Percentiles rank a stretch among this genome's conserved stretches.
Conservation (phyloP, 805 yeast species). For the Ogataea nonfermentans region DNA sequence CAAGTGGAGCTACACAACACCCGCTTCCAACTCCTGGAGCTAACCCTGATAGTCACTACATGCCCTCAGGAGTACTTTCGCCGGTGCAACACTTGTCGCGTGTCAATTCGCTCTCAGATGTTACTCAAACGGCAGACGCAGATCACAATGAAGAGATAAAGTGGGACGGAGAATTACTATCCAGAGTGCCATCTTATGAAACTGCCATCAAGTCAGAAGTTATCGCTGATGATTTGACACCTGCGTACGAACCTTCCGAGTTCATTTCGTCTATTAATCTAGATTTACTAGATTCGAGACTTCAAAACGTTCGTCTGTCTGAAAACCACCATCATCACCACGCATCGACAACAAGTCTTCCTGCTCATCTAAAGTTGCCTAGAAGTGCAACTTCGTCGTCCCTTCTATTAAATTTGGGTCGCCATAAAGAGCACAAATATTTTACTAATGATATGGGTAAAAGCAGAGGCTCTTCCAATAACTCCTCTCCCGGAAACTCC, state of each 20-base stretch:
- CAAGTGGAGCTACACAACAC: slow-evolving; percentile 19
- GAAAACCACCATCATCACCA: slow-evolving; percentile 7
- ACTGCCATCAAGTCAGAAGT: slow-evolving; percentile 65
- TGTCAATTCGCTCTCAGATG: slow-evolving; percentile 45
- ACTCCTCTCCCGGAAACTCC: slow-evolving; percentile 42
- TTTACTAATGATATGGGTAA: slow-evolving; percentile 28
- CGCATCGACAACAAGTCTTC: neutral
- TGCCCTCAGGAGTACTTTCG: slow-evolving; percentile 42
- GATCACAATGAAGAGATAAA: slow-evolving; percentile 14
- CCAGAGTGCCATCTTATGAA: slow-evolving; percentile 80
- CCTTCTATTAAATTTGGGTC: slow-evolving; percentile 11
- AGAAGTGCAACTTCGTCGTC: slow-evolving; percentile 16
- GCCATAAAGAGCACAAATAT: slow-evolving; percentile 17
- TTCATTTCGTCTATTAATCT: slow-evolving; percentile 39
- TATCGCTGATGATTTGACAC: slow-evolving; percentile 58
- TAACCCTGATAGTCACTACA: neutral
- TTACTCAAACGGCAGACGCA: slow-evolving; percentile 5
- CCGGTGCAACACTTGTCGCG: slow-evolving; percentile 64
- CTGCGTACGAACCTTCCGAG: slow-evolving; percentile 60
- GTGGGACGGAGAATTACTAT: slow-evolving; percentile 29
- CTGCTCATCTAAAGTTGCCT: slow-evolving; percentile 13
- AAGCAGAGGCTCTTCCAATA: slow-evolving; percentile 33
- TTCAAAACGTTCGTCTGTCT: slow-evolving; percentile 23
- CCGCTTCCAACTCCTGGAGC: slow-evolving; percentile 15
- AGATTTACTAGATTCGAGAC: slow-evolving; percentile 32